Conservation (phyloP, 2,329 filamentous ascomycete genomes). For the Bipolaris bicolor region DNA sequence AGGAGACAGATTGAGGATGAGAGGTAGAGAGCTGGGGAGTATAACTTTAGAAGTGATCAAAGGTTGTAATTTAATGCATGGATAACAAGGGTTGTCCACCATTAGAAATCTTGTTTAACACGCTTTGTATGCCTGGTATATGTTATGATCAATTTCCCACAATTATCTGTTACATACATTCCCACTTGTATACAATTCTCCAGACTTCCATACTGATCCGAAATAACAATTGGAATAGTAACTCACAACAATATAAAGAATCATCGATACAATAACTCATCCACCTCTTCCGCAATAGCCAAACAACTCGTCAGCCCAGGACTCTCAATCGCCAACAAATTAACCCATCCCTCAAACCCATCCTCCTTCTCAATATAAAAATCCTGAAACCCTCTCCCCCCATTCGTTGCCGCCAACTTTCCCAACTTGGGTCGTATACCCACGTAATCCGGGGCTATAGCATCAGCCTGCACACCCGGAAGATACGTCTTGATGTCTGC, state of each 20-base stretch:
- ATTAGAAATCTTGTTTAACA: background rate
- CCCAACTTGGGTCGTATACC: conserved; percentile 88
- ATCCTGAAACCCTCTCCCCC: conserved; percentile 73
- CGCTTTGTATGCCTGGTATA: too few relatives aligned
- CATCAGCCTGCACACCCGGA: conserved; percentile 70
- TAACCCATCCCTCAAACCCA: conserved; percentile 82
- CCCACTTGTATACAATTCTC: background rate
- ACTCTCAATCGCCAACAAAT: conserved; percentile 90
- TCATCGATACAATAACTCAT: conserved; percentile 58
- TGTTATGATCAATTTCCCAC: background rate
- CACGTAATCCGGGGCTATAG: conserved; percentile 81
- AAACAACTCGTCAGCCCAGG: conserved; percentile 86
- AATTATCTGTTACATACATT: background rate
- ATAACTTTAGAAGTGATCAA: background rate
- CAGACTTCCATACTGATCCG: background rate
- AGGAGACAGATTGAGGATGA: conserved; percentile 85
- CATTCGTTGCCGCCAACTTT: conserved; percentile 64
- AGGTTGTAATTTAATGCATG: background rate
- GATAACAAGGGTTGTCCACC: too few relatives aligned
- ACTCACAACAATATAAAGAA: background rate
- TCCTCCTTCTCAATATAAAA: conserved; percentile 81
- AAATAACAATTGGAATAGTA: too few relatives aligned
- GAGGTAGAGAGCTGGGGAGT: conserved; percentile 60
- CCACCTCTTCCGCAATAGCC: conserved; percentile 82
- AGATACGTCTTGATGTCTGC: conserved; percentile 79